Conservation (phyloP, 2,329 filamentous ascomycete genomes). For the Penicillium expansum region DNA sequence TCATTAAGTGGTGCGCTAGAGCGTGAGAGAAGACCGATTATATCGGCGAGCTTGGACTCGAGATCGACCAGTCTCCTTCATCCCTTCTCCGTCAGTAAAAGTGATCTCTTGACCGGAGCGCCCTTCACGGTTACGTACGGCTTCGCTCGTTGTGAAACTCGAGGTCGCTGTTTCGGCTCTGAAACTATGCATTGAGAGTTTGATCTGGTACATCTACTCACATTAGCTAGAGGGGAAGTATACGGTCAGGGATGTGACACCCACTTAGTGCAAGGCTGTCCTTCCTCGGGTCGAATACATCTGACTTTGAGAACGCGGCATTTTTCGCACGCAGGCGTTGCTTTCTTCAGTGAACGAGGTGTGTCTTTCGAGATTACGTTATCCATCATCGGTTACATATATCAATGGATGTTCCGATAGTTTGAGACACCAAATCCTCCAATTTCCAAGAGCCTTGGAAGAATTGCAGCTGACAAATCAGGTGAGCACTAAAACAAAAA, state of each 20-base stretch:
- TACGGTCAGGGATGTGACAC: background rate
- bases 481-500: too few relatives aligned
- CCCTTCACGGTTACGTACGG: conserved; percentile 8
- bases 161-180: conserved; percentile 14
- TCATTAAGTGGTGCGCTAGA: conserved; percentile 1
- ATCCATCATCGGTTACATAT: background rate
- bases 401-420: too few relatives aligned
- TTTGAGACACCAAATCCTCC: too few relatives aligned
- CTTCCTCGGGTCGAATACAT: conserved; percentile 14
- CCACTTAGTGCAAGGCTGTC: conserved; percentile 18
- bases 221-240: background rate
- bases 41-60: conserved; percentile 14
- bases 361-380: conserved; percentile 8
- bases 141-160: conserved; percentile 10
- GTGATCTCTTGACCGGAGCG: background rate
- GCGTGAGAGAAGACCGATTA: conserved; percentile 14
- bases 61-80: conserved; percentile 13
- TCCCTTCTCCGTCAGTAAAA: conserved; percentile 6
- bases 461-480: too few relatives aligned
- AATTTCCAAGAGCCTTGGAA: too few relatives aligned
- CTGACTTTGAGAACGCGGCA: conserved; percentile 22
- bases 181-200: conserved; percentile 14
- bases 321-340: conserved; percentile 19
- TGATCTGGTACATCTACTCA: conserved; percentile 18
- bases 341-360: conserved; percentile 12